Percentiles rank a stretch among this genome's conserved stretches.
Conservation (phyloP, 129 eudicot genomes). For the Arctium lappa region DNA sequence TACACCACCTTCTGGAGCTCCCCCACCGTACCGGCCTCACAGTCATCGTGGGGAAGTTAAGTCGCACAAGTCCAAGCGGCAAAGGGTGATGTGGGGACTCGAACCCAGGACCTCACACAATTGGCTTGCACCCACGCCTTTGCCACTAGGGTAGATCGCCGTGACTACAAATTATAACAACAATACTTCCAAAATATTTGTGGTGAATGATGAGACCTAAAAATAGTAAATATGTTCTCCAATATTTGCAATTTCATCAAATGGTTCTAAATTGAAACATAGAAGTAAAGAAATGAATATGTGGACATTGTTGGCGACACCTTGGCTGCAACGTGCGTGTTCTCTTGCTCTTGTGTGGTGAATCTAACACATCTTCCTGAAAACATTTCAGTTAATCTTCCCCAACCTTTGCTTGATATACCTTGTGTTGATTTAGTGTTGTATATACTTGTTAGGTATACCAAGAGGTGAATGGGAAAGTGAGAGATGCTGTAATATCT, state of each 20-base stretch:
- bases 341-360: not conserved
- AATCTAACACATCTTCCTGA: not conserved
- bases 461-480: slow-evolving; percentile 73
- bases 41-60: not conserved
- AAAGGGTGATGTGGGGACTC: not conserved
- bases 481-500: slow-evolving; percentile 96
- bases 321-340: not conserved
- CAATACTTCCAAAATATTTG: not conserved
- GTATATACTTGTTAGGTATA: slow-evolving; percentile 53
- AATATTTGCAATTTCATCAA: not conserved
- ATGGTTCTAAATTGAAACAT: not conserved
- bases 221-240: not conserved
- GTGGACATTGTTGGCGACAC: not conserved
- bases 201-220: not conserved
- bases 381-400: not conserved
- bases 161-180: not conserved
- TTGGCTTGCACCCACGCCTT: not conserved
- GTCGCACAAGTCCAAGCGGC: not conserved
- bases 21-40: not conserved
- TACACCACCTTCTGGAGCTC: no score
- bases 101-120: no score
- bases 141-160: not conserved
- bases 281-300: not conserved
- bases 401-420: not conserved
- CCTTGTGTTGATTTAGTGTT: not conserved